A percentile compares a stretch with the other conserved stretches of the same genome.
phyloP scores from a whole-genome alignment of 345 rosid species.

The Cochlearia excelsa region DNA sequence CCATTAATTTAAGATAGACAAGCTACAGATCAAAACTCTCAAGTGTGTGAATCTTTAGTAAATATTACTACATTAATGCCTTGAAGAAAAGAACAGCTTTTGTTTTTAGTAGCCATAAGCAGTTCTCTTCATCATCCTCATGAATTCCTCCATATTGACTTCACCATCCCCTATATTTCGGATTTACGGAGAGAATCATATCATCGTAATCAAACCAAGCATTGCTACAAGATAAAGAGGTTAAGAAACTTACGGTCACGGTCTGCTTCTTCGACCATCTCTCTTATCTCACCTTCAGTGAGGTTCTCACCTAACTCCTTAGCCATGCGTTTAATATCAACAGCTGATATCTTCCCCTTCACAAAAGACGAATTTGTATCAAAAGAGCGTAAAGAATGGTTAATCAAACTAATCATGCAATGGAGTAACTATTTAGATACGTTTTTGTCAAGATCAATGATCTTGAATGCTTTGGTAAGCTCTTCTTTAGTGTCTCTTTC shows the following conservation, averaged over 20 bases:
- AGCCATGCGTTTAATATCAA: conserved; percentile 65
- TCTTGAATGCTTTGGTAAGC: conserved; percentile 68
- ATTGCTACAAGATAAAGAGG: not conserved
- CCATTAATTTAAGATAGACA: too few relatives aligned
- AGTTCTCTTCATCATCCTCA: conserved; percentile 71
- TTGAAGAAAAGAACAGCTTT: too few relatives aligned
- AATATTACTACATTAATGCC: too few relatives aligned
- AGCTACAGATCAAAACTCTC: too few relatives aligned
- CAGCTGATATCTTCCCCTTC: conserved; percentile 73
- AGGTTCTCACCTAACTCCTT: conserved; percentile 84
- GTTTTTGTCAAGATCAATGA: conserved; percentile 85
- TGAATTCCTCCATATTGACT: conserved; percentile 64
- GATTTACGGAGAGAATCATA: not conserved
- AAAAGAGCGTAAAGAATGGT: not conserved
- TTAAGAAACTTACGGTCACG: conserved; percentile 57
- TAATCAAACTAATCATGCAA: not conserved
- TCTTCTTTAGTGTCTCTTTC: conserved; percentile 94
- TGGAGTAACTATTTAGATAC: conserved; percentile 31
- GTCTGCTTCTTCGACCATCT: conserved; percentile 92
- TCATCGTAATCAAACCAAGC: not conserved
- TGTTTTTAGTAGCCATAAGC: conserved; percentile 45
- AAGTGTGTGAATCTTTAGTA: too few relatives aligned
- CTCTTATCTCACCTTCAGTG: conserved; percentile 64
- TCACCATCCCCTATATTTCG: conserved; percentile 64
- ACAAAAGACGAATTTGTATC: not conserved